phyloP scores from a whole-genome alignment of 23 red algal genomes.

The Cyanidium caldarium region DNA sequence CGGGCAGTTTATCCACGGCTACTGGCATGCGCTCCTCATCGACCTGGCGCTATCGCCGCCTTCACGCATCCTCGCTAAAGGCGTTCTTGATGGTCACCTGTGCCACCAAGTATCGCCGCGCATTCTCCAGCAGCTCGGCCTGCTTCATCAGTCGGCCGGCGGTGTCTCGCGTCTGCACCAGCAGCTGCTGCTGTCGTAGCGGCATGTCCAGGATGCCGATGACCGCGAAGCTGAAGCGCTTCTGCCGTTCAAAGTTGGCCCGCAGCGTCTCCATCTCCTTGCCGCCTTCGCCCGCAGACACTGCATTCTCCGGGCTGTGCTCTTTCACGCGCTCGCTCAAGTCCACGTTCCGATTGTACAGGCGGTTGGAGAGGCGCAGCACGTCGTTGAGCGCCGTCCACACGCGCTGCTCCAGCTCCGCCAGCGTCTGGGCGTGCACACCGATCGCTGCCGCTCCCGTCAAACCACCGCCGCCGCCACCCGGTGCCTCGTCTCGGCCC shows the following conservation, averaged over 20 bases:
- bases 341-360: conserved; percentile 50
- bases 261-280: neutral
- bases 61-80: too few relatives aligned
- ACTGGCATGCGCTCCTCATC: too few relatives aligned
- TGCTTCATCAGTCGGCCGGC: conserved; percentile 31
- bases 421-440: neutral
- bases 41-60: too few relatives aligned
- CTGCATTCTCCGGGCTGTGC: conserved; percentile 13
- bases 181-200: conserved; percentile 55
- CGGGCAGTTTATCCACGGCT: too few relatives aligned
- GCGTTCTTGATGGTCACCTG: conserved; percentile 74
- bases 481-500: neutral
- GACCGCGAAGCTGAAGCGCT: conserved; percentile 57
- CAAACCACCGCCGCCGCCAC: too few relatives aligned
- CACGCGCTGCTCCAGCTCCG: conserved; percentile 15
- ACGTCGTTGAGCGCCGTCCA: conserved; percentile 66
- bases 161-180: conserved; percentile 63
- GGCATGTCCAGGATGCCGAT: conserved; percentile 70
- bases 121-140: conserved; percentile 32
- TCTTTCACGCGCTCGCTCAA: conserved; percentile 34
- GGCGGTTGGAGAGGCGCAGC: conserved; percentile 70
- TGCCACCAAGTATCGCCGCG: conserved; percentile 64
- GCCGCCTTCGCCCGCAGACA: neutral
- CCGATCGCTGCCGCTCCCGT: too few relatives aligned
- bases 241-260: neutral